A percentile compares a stretch with the other conserved stretches of the same genome.
phyloP scores from a whole-genome alignment of 1,139 yeast species.

The Debaryomycetaceae sp. region DNA sequence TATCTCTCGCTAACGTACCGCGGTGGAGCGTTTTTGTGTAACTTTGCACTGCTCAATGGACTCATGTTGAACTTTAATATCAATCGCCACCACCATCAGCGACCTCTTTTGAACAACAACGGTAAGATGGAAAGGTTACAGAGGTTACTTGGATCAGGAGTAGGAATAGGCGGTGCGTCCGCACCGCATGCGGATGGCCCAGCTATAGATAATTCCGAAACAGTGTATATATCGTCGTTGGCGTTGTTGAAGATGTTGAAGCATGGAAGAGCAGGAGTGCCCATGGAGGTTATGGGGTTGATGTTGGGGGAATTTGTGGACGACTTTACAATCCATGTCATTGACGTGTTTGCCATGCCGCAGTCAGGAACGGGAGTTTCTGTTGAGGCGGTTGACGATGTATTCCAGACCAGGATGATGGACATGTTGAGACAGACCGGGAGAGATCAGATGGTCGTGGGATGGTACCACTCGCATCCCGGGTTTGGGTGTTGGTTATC shows the following conservation, averaged over 20 bases:
- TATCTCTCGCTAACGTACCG: too few relatives aligned
- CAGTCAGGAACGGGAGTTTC: conserved; percentile 98
- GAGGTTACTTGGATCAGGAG: conserved; percentile 62
- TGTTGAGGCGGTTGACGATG: conserved; percentile 99
- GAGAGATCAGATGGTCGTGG: conserved; percentile 96
- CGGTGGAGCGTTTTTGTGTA: too few relatives aligned
- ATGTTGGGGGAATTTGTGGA: conserved; percentile 99
- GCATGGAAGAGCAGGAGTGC: conserved; percentile 99
- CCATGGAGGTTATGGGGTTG: conserved; percentile 99
- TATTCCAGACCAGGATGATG: conserved; percentile 99
- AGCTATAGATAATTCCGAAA: conserved; percentile 90
- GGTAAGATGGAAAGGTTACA: conserved; percentile 67
- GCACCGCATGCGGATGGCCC: conserved; percentile 65
- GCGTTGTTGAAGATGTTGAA: conserved; percentile 95
- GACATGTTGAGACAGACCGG: conserved; percentile 99
- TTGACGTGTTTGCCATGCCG: conserved; percentile 99
- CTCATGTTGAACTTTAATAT: neutral
- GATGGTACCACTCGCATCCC: conserved; percentile 99
- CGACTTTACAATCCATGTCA: conserved; percentile 94
- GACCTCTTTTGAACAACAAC: neutral
- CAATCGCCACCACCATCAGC: neutral
- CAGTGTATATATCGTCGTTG: conserved; percentile 92
- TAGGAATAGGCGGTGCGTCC: conserved; percentile 53
- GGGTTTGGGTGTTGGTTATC: conserved; percentile 99
- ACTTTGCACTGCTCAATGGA: too few relatives aligned